phyloP scores from a whole-genome alignment of 1,284 basidiomycete genomes.

The Irpex lacteus region DNA sequence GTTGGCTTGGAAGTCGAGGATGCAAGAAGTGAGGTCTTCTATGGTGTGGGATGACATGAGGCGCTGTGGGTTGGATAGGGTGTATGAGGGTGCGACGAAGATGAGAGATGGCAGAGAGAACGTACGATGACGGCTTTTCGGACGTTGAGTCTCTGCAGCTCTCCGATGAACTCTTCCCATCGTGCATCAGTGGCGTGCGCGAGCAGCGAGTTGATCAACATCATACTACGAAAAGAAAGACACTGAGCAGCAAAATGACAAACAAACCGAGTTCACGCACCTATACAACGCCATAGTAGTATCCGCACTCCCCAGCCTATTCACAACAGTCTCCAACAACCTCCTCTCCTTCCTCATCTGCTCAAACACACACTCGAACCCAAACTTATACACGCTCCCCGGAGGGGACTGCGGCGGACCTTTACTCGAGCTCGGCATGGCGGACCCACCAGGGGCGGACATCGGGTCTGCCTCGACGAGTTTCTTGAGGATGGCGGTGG shows the following conservation, averaged over 20 bases:
- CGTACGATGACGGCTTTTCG: conserved; percentile 81
- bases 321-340: conserved; percentile 76
- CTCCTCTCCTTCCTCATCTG: conserved; percentile 71
- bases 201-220: conserved; percentile 85
- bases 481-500: conserved; percentile 89
- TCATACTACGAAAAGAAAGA: conserved; percentile 53
- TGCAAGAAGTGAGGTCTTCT: conserved; percentile 83
- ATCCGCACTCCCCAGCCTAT: conserved; percentile 77
- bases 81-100: not conserved
- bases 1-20: conserved; percentile 91
- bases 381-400: conserved; percentile 75
- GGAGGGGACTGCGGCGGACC: conserved; percentile 47
- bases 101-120: conserved; percentile 3
- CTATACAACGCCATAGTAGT: conserved; percentile 84
- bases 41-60: conserved; percentile 85
- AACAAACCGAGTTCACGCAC: conserved; percentile 30
- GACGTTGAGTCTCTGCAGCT: conserved; percentile 78
- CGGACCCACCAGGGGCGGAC: conserved; percentile 51
- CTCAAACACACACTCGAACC: conserved; percentile 80
- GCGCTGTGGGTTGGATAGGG: conserved; percentile 44
- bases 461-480: conserved; percentile 80
- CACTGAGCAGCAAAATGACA: too few species aligned
- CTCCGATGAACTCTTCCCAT: conserved; percentile 77
- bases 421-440: conserved; percentile 60
- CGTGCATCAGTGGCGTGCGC: conserved; percentile 72